A percentile compares a stretch with the other conserved stretches of the same genome.
These are phyloP conservation scores for Sclerotinia sclerotiorum DNA, from an alignment of 2,329 filamentous ascomycete genomes.

Conservation along the genomic window DNA sequence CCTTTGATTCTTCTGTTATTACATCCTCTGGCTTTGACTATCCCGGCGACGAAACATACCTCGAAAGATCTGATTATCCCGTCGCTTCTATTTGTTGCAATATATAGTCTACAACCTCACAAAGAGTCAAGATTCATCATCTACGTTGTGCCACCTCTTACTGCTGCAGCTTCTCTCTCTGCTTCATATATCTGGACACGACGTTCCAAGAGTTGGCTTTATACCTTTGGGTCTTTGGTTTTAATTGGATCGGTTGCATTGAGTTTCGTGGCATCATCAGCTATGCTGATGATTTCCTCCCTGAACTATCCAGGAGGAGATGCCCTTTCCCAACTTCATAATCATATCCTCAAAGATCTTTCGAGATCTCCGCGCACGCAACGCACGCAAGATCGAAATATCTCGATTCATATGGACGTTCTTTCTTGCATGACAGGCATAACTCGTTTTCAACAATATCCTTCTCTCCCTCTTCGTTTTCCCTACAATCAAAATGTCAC, in stretches of 20 bases:
- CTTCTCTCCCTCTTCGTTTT: slow-evolving; percentile 16
- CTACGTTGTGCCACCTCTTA: slow-evolving; percentile 79
- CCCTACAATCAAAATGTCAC: slow-evolving; percentile 13
- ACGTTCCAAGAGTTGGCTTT: slow-evolving; percentile 59
- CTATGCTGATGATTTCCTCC: slow-evolving; percentile 74
- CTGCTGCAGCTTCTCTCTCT: slow-evolving; percentile 71
- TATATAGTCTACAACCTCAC: slow-evolving; percentile 89
- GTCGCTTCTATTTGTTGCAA: slow-evolving; percentile 66
- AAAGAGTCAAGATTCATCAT: slow-evolving; percentile 97
- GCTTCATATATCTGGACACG: slow-evolving; percentile 70
- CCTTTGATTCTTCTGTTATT: slow-evolving; percentile 62
- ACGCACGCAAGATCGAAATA: slow-evolving; percentile 28
- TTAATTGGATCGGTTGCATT: slow-evolving; percentile 60
- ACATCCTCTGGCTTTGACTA: slow-evolving; percentile 51
- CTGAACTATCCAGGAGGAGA: slow-evolving; percentile 93
- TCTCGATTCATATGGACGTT: slow-evolving; percentile 63
- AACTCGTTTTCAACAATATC: slow-evolving; percentile 58
- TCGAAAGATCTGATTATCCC: slow-evolving; percentile 60
- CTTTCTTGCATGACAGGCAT: slow-evolving; percentile 70
- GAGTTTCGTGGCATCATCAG: slow-evolving; percentile 60
- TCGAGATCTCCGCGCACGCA: slow-evolving; percentile 29
- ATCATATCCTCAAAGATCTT: slow-evolving; percentile 37
- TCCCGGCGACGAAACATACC: slow-evolving; percentile 47
- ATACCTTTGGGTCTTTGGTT: slow-evolving; percentile 53
- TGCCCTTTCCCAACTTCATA: slow-evolving; percentile 61